Conservation (phyloP, 257 asterid genomes). For the Fraxinus pennsylvanica region DNA sequence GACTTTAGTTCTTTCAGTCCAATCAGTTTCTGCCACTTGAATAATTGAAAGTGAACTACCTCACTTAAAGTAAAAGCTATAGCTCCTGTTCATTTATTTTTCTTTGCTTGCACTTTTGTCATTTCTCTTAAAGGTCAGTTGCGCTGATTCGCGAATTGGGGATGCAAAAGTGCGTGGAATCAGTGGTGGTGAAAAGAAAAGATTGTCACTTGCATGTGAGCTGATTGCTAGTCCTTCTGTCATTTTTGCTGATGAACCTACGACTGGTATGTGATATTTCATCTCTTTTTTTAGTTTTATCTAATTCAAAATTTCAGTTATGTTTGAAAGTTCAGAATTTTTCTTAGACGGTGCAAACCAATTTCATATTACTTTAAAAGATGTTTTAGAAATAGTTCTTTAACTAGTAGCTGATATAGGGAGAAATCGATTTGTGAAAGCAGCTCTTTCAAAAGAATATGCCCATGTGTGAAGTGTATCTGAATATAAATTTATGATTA, state of each 20-base stretch:
- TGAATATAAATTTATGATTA: background rate
- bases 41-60: background rate
- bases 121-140: constrained; percentile 60
- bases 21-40: background rate
- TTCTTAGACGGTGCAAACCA: constrained; percentile 9
- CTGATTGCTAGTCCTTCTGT: constrained; percentile 99
- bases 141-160: constrained; percentile 96
- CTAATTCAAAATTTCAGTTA: constrained; percentile 15
- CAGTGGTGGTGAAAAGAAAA: constrained; percentile 98
- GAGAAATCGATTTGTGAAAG: background rate
- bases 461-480: background rate
- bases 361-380: constrained; percentile 10
- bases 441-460: background rate
- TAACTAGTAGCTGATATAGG: background rate
- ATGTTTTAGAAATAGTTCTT: constrained; percentile 5
- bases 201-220: constrained; percentile 90
- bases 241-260: constrained; percentile 97
- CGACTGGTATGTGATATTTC: constrained; percentile 58
- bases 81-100: constrained; percentile 9
- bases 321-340: constrained; percentile 6
- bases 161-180: constrained; percentile 97
- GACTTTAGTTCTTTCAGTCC: background rate
- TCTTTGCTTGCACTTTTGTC: constrained; percentile 28
- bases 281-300: constrained; percentile 19
- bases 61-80: constrained; percentile 19